Percentiles rank a stretch among this genome's conserved stretches.
phyloP scores from a whole-genome alignment of 768 basidiomycete species.

The Collybia mongolica region DNA sequence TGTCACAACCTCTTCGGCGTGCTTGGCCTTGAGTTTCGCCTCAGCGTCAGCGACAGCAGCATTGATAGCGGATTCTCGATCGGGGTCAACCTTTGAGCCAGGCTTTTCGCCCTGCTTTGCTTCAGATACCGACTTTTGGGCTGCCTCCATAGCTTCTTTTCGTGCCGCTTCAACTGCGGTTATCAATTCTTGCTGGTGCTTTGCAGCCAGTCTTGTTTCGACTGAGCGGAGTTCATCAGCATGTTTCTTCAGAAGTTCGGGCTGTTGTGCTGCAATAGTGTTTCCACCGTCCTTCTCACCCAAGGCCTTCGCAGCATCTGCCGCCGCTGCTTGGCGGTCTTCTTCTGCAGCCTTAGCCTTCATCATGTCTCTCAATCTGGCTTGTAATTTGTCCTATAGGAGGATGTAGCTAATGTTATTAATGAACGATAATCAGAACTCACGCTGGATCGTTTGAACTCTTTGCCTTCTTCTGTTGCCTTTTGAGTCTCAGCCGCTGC shows the following conservation, averaged over 20 bases:
- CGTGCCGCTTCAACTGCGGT: slow-evolving; percentile 48
- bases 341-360: slow-evolving; percentile 48
- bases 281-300: slow-evolving; percentile 33
- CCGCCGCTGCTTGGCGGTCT: slow-evolving; percentile 45
- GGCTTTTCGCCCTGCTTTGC: neutral
- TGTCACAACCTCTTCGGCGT: slow-evolving; percentile 54
- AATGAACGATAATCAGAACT: slow-evolving; percentile 8
- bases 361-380: slow-evolving; percentile 49
- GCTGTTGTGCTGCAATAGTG: slow-evolving; percentile 21
- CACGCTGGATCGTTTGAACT: slow-evolving; percentile 39
- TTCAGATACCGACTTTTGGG: slow-evolving; percentile 23
- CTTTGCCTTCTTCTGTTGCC: slow-evolving; percentile 41
- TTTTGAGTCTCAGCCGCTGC: slow-evolving; percentile 44
- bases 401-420: slow-evolving; percentile 2
- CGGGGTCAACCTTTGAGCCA: neutral
- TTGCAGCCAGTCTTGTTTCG: slow-evolving; percentile 48
- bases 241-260: slow-evolving; percentile 51
- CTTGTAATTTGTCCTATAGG: slow-evolving; percentile 60
- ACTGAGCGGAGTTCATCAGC: slow-evolving; percentile 57
- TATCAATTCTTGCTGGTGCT: slow-evolving; percentile 55
- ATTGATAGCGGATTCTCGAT: slow-evolving; percentile 37
- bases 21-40: slow-evolving; percentile 45
- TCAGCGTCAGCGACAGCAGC: slow-evolving; percentile 51
- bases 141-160: slow-evolving; percentile 30
- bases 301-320: slow-evolving; percentile 57